Evolutionary conservation across 225 moss, liverwort and hornwort genomes (phyloP), one percentile per base, ranked within the genome.

Genomic region (Bryum argenteum): DNA sequence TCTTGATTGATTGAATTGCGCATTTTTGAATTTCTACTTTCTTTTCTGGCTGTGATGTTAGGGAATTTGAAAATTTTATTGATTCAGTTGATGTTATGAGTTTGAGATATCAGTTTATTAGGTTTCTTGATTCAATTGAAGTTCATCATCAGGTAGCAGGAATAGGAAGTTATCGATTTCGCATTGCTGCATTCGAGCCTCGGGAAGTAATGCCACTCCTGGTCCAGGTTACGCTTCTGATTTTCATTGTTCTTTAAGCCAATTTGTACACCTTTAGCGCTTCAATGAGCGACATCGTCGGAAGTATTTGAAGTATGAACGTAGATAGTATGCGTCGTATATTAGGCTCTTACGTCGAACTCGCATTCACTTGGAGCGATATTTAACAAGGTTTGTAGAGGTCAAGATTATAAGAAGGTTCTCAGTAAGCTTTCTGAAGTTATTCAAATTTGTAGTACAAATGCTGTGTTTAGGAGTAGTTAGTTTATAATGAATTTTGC

Each of bases 171-270:
- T 45, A 15, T 48, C 48, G 6, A 19, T 0, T 17, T 70, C 53
- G 26, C 41, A 66, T 62, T 81, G 81, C 65, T 17, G 62, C 67
- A 71, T 79, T 42, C 59, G 59, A 40, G 79, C 82, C 21, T 79
- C 70, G 19, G 48, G 39, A 17, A 59, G 18, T 39, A 64, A 60
- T 54, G 8, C 71, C 17, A 6, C 71, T 63, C 65, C 61, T 55
- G 62, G 20, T 53, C 42, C 76, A 77, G 82, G 85, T 85, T 66
- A 33, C 18, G 3, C 45, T 56, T 9, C 33, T 67, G 67, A 1
- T n/a, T 62, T 48, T 61, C 8, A 53, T 61, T 48, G 57, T 67
- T 6, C 58, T 66, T 53, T 20, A 48, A 63, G 40, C 56, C 18
- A 5, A 13, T 10, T 43, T 3, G 33, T 44, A 8, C 11, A 17